Conservation (phyloP, 1,284 basidiomycete species). For the Naganishia liquefaciens region DNA sequence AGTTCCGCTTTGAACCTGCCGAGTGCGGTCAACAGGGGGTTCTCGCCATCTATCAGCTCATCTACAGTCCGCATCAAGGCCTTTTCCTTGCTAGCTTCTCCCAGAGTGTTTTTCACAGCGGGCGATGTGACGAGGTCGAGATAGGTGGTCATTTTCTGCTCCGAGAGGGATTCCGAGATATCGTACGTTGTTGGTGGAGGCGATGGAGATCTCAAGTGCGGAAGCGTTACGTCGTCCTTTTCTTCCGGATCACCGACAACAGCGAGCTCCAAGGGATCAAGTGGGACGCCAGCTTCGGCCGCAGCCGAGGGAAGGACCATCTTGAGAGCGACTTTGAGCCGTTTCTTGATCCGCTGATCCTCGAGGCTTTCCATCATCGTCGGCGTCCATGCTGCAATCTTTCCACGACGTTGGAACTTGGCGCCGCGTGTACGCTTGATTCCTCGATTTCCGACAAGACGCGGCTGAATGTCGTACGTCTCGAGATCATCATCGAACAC, state of each 20-base stretch:
- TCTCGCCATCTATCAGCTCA: slow-evolving; percentile 54
- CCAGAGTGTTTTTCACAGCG: slow-evolving; percentile 52
- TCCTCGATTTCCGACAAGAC: slow-evolving; percentile 45
- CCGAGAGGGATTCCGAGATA: slow-evolving; percentile 48
- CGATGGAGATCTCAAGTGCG: slow-evolving; percentile 49
- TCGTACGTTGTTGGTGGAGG: slow-evolving; percentile 47
- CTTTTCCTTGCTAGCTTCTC: slow-evolving; percentile 51
- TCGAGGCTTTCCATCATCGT: slow-evolving; percentile 45
- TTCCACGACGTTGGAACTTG: slow-evolving; percentile 49
- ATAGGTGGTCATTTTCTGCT: slow-evolving; percentile 45
- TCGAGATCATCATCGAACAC: slow-evolving; percentile 32
- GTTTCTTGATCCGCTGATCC: slow-evolving; percentile 40
- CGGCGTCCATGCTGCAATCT: slow-evolving; percentile 53
- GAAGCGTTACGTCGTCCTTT: slow-evolving; percentile 37
- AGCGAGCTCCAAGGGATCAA: slow-evolving; percentile 31
- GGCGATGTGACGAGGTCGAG: slow-evolving; percentile 51
- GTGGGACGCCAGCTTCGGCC: slow-evolving; percentile 41
- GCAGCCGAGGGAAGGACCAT: slow-evolving; percentile 47
- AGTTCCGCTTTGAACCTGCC: slow-evolving; percentile 49
- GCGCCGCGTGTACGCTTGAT: slow-evolving; percentile 48
- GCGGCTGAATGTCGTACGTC: slow-evolving; percentile 36
- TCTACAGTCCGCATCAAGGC: slow-evolving; percentile 51
- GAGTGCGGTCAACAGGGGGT: slow-evolving; percentile 49
- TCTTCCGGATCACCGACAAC: slow-evolving; percentile 34
- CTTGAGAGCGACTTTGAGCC: slow-evolving; percentile 45